Conservation (phyloP, 2,329 filamentous ascomycete genomes). For the Pseudocercospora crystallina region DNA sequence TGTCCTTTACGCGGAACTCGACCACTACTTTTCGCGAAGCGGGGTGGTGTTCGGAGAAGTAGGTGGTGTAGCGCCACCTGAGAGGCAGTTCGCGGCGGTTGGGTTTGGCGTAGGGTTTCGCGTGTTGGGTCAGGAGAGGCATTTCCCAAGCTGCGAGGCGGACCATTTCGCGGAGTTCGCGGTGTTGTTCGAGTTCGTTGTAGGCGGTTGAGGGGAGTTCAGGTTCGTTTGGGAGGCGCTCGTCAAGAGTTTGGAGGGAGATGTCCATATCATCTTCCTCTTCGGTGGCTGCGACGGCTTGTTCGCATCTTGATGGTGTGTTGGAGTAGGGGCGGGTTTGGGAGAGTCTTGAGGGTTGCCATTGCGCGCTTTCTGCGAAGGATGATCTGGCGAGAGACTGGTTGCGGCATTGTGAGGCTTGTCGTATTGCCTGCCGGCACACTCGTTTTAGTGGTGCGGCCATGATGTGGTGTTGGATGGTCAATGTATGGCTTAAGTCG, state of each 20-base stretch:
- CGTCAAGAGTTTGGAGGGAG: constrained; percentile 15
- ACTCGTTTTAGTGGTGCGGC: constrained; percentile 31
- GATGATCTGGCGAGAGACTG: constrained; percentile 1
- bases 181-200: constrained; percentile 80
- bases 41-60: constrained; percentile 91
- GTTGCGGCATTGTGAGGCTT: constrained; percentile 16
- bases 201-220: constrained; percentile 83
- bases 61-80: constrained; percentile 94
- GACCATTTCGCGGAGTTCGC: constrained; percentile 85
- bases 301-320: constrained; percentile 7
- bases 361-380: constrained; percentile 10
- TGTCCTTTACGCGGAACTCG: constrained; percentile 75
- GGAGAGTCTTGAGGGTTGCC: constrained; percentile 1
- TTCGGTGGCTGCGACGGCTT: constrained; percentile 7
- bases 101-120: constrained; percentile 76
- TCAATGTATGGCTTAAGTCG: constrained; percentile 11
- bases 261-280: constrained; percentile 15
- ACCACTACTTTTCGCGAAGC: constrained; percentile 92
- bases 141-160: constrained; percentile 92
- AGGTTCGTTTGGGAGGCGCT: constrained; percentile 61
- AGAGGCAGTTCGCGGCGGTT: constrained; percentile 62
- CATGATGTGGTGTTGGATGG: constrained; percentile 23
- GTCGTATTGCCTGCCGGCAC: constrained; percentile 27
- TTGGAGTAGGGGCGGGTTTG: constrained; percentile 15
- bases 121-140: constrained; percentile 78